Percentiles rank a stretch among this genome's conserved stretches.
Evolutionary conservation across 2,329 filamentous ascomycete genomes (phyloP).

Genomic region (Pseudocercospora eumusae): DNA sequence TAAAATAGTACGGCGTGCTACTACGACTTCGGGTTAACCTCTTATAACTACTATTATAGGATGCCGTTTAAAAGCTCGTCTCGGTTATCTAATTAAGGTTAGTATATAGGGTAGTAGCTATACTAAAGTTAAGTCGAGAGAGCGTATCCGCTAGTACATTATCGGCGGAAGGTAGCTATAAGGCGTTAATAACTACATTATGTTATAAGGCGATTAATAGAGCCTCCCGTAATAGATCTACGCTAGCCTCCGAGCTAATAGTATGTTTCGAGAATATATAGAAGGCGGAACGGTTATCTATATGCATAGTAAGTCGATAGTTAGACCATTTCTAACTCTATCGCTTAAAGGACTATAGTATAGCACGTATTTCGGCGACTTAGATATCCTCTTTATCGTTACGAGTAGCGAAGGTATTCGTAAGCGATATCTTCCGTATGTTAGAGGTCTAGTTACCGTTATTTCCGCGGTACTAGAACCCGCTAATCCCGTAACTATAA

Average conservation of each 20-base stretch:
- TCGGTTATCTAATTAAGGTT: neutral
- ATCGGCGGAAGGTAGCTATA: neutral
- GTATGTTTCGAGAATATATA: neutral
- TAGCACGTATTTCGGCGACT: neutral
- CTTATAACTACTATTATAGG: neutral
- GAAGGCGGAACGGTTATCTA: neutral
- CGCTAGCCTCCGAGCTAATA: neutral
- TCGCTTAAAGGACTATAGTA: neutral
- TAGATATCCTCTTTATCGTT: neutral
- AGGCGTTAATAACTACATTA: neutral
- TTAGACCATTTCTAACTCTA: neutral
- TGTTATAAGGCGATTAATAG: neutral
- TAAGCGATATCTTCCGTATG: no score
- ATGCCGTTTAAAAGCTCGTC: neutral
- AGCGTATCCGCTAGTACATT: neutral
- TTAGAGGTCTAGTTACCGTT: neutral
- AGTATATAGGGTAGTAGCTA: neutral
- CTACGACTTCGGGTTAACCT: neutral
- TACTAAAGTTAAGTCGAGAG: neutral
- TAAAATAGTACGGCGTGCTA: neutral
- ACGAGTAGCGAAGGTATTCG: neutral
- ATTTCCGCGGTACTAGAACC: neutral
- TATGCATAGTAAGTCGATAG: neutral
- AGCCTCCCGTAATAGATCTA: neutral
- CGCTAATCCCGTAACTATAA: neutral